Evolutionary conservation across 441 rosid genomes (phyloP), one percentile per base, ranked within the genome.

Genomic region (Theobroma grandiflorum): DNA sequence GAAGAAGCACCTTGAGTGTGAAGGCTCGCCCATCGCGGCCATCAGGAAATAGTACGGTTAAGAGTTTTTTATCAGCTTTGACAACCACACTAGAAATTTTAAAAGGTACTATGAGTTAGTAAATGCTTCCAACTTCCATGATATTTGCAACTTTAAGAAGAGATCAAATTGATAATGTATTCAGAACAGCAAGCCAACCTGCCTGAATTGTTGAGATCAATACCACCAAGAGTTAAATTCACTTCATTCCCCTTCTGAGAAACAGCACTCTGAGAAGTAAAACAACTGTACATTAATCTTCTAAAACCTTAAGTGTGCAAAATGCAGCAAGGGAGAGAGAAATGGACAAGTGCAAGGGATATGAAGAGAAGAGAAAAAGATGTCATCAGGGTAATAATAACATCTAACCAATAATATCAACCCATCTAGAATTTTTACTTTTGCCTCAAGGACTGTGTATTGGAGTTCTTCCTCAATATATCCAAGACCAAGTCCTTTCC

Each of bases 131-230:
- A 59, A 81, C 80, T 78, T 86, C 9, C 57, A 52, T 66, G 55
- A 45, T 57, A n/a, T 50, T 52, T 79, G 80, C 52, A 83, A 65
- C 78, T 9, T 73, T 35, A 77, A 63, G 77, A 76, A 81, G 73
- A 73, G 53, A 65, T 14, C 64, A 49, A 22, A 72, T 68, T 79
- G 77, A 58, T 79, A 83, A 70, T 76, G 38, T 76, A 79, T 79
- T 72, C 43, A 76, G 80, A 84, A 86, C 84, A 84, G 87, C 83
- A 88, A 88, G 94, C 99, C 91, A 88, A 97, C 99, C 99, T 97
- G 98, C 99, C 99, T 95, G 99, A 97, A 91, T 91, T 97, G 99
- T 97, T 95, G 92, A 97, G 99, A 87, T 97, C 99, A 88, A 97
- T 95, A 80, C 99, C 99, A 74, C 99, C 99, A 72, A 97, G 98